A percentile compares a stretch with the other conserved stretches of the same genome.
Conservation (phyloP, 2,329 filamentous ascomycete species). For the Lecanicillium sp. region DNA sequence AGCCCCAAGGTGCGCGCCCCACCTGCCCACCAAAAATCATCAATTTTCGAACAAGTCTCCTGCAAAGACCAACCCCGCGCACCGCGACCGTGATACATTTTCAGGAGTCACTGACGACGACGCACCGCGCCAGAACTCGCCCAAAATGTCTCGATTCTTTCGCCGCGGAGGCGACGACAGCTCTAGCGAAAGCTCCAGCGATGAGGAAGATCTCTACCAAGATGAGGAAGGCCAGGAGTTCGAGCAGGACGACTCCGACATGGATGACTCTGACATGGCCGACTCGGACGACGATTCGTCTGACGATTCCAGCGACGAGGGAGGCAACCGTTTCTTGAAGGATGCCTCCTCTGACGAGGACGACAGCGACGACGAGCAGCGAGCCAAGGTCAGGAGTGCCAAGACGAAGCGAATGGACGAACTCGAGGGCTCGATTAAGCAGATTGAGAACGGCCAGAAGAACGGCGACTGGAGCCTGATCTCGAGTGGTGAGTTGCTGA, state of each 20-base stretch:
- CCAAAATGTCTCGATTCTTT: conserved; percentile 94
- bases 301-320: conserved; percentile 52
- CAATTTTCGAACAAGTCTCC: conserved; percentile 28
- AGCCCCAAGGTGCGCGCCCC: conserved; percentile 30
- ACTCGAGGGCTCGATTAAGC: conserved; percentile 78
- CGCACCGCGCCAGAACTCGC: conserved; percentile 11
- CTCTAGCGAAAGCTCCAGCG: conserved; percentile 91
- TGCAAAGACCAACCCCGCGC: conserved; percentile 28
- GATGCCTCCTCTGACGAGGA: conserved; percentile 67
- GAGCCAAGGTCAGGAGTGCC: conserved; percentile 87
- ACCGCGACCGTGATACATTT: conserved; percentile 11
- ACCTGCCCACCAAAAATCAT: conserved; percentile 34
- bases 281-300: conserved; percentile 41
- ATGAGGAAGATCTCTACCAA: conserved; percentile 91
- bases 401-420: conserved; percentile 97
- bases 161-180: conserved; percentile 76
- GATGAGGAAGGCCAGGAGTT: conserved; percentile 59
- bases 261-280: conserved; percentile 39
- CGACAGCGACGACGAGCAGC: conserved; percentile 79
- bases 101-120: conserved; percentile 1
- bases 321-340: conserved; percentile 78
- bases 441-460: conserved; percentile 95
- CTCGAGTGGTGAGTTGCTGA: conserved; percentile 69
- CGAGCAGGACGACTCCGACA: conserved; percentile 49
- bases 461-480: conserved; percentile 97